Base-by-base conservation (phyloP, 257 asterid species). In the Solanum etuberosum region DNA sequence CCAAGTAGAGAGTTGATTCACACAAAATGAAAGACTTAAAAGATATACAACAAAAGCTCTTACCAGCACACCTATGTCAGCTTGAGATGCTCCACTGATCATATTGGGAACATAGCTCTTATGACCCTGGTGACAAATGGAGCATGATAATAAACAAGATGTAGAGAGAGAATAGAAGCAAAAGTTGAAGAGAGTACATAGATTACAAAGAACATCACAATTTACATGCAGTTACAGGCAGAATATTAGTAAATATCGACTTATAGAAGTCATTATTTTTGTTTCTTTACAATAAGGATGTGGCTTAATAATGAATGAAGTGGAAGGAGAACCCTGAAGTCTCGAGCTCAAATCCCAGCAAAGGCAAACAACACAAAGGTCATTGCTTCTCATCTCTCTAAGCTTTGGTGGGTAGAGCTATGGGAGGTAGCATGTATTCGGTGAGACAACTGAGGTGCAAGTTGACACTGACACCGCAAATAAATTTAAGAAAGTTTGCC, bases 41-140 rank as follows among this genome's bases (percentile, higher is more conserved):
- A 32, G 23, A 31, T 11, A 16, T 9, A 74, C 9, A 37, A 57
- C 8, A 14, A 40, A 72, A 77, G 13, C 35, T 88, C 96, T 91
- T 92, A 96, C 99, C 57, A 97, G 92, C 83, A 96, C 99, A 83
- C 99, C 99, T 43, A 94, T 92, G 90, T 97, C 99, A 87, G 99
- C 99, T 92, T 97, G 99, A 83, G 98, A 96, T 87, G 99, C 99
- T 88, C 99, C 99, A 88, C 99, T 93, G 90, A 97, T 96, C 99
- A 97, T 97, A 91, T 97, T 97, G n/a, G 99, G 99, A 9, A 97
- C 99, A 91, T 96, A 97, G 83, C 99, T 97, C 93, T 97, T 97
- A 91, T 97, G 99, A 80, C 99, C 99, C 99, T 96, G 92, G 37
- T 87, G 68, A 67, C 29, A 38, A 67, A 85, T 40, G 87, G 81